Base-by-base conservation (phyloP, 805 yeast genomes). In the Candida gorgasii region DNA sequence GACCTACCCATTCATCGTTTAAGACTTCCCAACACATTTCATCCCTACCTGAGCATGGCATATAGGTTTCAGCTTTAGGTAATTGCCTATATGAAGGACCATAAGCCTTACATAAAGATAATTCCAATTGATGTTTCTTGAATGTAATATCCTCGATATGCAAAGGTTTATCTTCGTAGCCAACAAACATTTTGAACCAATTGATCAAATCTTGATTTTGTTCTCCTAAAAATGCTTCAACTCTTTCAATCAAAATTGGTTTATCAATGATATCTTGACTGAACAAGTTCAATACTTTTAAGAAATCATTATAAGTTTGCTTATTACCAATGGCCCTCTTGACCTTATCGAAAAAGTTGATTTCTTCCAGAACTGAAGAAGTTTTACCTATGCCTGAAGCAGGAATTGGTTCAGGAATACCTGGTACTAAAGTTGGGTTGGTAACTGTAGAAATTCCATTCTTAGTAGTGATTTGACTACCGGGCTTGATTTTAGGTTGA, bases 1-100 rank as follows among this genome's bases (percentile, higher is more conserved):
- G 98, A 5, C 97, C 97, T 26, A 93, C 98, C 97, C 98, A 93
- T 65, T 92, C 98, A 62, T 93, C 99, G 63, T 93, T 93, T 54
- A 93, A 75, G 12, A 93, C 97, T 58, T 92, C 97, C 97, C 97
- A 92, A 62, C 99, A 93, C 90, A 93, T 86, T 55, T 92, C 98
- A 65, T 93, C 99, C 55, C 99, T 81, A 13, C 99, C 99, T 8
- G 96, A 86, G 55, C 98, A 92, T 16, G 98, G 97, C 96, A 89
- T 89, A 57, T 80, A 86, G 0, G 96, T 88, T 61, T 92, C 98
- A 0, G 93, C 80, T 55, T 90, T 90, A 19, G 99, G 99, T 42
- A 92, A 73, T 55, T 86, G 80, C 57, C 97, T 80, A 63, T 93
- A 93, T 33, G 96, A 86, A 14, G 98, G 97, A 8, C 98, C 98